Base-by-base conservation (phyloP, 176 grass and related monocot species). In the Pontederia crassipes region DNA sequence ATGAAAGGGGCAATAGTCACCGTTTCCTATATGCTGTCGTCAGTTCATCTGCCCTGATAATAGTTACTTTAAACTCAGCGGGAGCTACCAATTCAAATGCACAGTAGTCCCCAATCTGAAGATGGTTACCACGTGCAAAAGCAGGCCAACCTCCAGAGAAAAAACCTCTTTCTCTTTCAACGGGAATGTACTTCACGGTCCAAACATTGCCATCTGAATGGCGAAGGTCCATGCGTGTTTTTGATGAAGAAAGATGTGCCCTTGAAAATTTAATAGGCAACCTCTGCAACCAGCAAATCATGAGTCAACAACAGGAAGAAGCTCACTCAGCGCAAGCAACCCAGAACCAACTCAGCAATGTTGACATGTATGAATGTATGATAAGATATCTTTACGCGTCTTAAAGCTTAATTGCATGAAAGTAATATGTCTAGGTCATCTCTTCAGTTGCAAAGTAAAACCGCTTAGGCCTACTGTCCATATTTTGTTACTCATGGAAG, bases 101-200 rank as follows among this genome's bases (percentile, higher is more conserved):
- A 61, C 69, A 72, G 29, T 50, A 61, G 61, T 72, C 69, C 10
- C 69, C 69, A 28, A 28, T 57, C 55, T 72, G 20, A 8, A 72
- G 69, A 26, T 40, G 4, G 57, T 72, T 72, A 8, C 18, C 57
- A 8, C 56, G 47, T 17, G 13, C 46, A 11, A 72, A 61, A 61
- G 69, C 69, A 32, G 17, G n/a, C 69, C 69, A 72, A 14, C 69
- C 56, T 8, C 45, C 69, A n/a, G 69, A 72, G 49, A 72, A 55
- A 26, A 32, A 26, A 15, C 45, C 54, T 24, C 20, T 24, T 24
- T 24, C 20, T 26, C 11, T 26, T 12, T 35, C 10, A 35, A 27
- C 11, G 2, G 67, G 67, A 58, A 70, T 58, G 68, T 48, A 71
- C 8, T n/a, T 8, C 20, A 72, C 69, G 8, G 12, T 11, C 69